These are phyloP conservation scores for Tulasnella sp. DNA, from an alignment of 768 basidiomycete genomes.

Conservation along the genomic window DNA sequence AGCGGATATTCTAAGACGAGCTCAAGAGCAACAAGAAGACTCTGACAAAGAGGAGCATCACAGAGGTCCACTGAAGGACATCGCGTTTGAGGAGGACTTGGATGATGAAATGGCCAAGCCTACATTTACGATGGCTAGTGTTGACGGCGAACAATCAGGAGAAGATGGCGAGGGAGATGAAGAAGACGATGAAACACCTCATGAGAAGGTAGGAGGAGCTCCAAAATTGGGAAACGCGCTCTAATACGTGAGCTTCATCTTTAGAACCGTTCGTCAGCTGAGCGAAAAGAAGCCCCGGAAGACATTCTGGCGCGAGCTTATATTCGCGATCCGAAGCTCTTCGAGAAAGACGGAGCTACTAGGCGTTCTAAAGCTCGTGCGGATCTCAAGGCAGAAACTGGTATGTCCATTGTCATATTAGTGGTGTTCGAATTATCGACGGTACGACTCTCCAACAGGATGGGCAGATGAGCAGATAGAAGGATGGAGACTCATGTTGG, in stretches of 20 bases:
- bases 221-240: neutral
- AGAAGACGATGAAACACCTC: conserved; percentile 29
- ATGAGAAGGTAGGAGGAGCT: conserved; percentile 24
- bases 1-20: conserved; percentile 65
- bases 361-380: conserved; percentile 54
- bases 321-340: conserved; percentile 58
- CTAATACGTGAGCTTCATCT: neutral
- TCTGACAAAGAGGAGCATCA: conserved; percentile 51
- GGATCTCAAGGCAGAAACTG: conserved; percentile 58
- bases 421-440: neutral
- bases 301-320: conserved; percentile 62
- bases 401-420: conserved; percentile 26
- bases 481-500: neutral
- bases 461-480: neutral
- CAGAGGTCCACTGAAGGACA: conserved; percentile 20
- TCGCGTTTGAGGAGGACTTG: conserved; percentile 45
- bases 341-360: conserved; percentile 65
- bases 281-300: neutral
- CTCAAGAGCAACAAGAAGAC: conserved; percentile 48
- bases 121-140: conserved; percentile 11
- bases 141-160: conserved; percentile 29
- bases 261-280: neutral
- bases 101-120: conserved; percentile 15
- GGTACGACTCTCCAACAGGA: neutral
- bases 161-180: conserved; percentile 16